Conservation (phyloP, 2,329 filamentous ascomycete genomes). For the Epicoccum sorghinum region DNA sequence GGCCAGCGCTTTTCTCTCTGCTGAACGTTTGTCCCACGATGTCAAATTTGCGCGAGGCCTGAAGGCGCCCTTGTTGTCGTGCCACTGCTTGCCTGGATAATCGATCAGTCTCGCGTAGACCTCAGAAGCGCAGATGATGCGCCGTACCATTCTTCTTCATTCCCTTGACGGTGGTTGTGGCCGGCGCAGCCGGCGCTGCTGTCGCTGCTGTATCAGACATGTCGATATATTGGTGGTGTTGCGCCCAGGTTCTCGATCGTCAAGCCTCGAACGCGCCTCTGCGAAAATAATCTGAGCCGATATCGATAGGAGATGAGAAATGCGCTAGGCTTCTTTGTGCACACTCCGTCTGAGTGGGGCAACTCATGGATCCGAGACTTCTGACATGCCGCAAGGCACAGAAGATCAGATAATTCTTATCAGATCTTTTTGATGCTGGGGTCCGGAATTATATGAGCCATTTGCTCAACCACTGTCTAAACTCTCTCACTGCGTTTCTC, state of each 20-base stretch:
- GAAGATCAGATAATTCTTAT: constrained; percentile 17
- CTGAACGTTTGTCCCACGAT: constrained; percentile 77
- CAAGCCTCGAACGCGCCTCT: constrained; percentile 22
- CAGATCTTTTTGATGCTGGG: constrained; percentile 29
- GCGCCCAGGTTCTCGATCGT: constrained; percentile 13
- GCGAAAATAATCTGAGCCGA: constrained; percentile 29
- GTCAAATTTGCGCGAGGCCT: constrained; percentile 78
- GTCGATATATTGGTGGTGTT: constrained; percentile 16
- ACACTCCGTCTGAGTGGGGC: constrained; percentile 16
- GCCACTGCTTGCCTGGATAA: constrained; percentile 89
- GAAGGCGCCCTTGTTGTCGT: constrained; percentile 80
- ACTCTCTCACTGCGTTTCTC: constrained; percentile 18
- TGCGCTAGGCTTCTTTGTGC: constrained; percentile 3
- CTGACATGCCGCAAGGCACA: background rate
- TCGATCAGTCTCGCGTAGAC: constrained; percentile 17
- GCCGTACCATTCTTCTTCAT: constrained; percentile 81
- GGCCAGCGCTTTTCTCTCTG: constrained; percentile 70
- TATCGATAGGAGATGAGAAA: constrained; percentile 26
- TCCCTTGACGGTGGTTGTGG: constrained; percentile 53
- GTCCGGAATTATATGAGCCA: constrained; percentile 11
- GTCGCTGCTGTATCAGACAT: constrained; percentile 38
- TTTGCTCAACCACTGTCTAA: constrained; percentile 27
- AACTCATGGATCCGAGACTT: background rate
- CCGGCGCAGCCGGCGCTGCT: constrained; percentile 53
- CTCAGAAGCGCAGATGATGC: background rate